Evolutionary conservation across 768 basidiomycete species (phyloP), one percentile per base, ranked within the genome.

Genomic region (Pilatotrama ljubarskyi): DNA sequence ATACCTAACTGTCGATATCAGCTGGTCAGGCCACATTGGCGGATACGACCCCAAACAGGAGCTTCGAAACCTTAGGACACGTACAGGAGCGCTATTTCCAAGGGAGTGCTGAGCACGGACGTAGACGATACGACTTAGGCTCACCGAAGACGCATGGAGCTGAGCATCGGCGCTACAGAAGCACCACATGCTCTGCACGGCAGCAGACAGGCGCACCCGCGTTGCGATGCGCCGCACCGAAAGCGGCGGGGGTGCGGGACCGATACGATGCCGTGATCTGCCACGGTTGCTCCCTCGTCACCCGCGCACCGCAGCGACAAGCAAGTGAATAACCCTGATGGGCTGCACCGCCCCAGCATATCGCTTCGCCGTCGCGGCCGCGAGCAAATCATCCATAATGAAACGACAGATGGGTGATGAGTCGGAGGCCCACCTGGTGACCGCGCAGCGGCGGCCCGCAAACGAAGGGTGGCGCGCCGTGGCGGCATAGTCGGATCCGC

Each of bases 391-490:
- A 42, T 29, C 50, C 20, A 41, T 29, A 49, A 40, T 49, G 55
- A 57, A 46, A 57, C 55, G 55, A 50, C 55, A 57, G 55, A 57
- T 57, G 55, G 15, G 17, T 57, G 47, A 49, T 49, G 47, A 25
- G 37, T n/a, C 8, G 35, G 38, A 48, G 55, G 3, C 47, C 11
- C n/a, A 44, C 37, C 25, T 42, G 48, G 55, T 41, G 40, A 56
- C 55, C 55, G 47, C 47, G 55, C 46, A 55, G 47, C 47, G 38
- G 1, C 17, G 35, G 55, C 11, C 55, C 55, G 55, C 55, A 49
- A 35, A 57, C 55, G 55, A 50, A 32, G 38, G 29, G 47, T 25
- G 55, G 55, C 55, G 47, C 20, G 24, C 25, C 37, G 47, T 18
- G 17, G 10, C 15, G 24, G 47, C 26, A 25, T 24, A 3, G 15